Evolutionary conservation across 768 basidiomycete genomes (phyloP).

Genomic region (Pleurotus djamor): DNA sequence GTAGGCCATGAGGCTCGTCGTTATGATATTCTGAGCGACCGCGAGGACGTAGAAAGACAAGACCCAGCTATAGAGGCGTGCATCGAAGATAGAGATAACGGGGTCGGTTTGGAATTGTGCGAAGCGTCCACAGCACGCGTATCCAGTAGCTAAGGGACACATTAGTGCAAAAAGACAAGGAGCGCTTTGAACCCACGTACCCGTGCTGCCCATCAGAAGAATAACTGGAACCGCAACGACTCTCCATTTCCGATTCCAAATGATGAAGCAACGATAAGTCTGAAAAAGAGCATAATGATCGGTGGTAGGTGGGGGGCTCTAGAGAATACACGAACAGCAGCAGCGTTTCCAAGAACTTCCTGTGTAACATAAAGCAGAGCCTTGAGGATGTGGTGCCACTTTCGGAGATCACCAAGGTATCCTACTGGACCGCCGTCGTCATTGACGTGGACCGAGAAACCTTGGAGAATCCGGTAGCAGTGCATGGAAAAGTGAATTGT

Average conservation of each 20-base stretch:
- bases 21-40: constrained; percentile 15
- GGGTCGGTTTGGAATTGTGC: neutral
- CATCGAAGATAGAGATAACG: constrained; percentile 9
- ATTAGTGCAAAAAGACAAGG: no score
- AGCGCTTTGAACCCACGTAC: constrained; percentile 8
- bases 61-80: constrained; percentile 14
- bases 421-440: constrained; percentile 13
- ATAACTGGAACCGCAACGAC: constrained; percentile 12
- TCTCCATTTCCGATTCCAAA: constrained; percentile 12
- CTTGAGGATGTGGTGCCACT: constrained; percentile 17
- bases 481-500: constrained; percentile 15
- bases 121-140: constrained; percentile 12
- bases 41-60: constrained; percentile 15
- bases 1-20: constrained; percentile 16
- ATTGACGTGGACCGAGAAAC: constrained; percentile 7
- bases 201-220: constrained; percentile 10
- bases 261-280: constrained; percentile 19
- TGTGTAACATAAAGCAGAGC: constrained; percentile 13
- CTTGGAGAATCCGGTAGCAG: constrained; percentile 10
- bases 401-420: constrained; percentile 10
- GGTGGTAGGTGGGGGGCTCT: neutral
- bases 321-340: constrained; percentile 7
- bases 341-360: constrained; percentile 15
- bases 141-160: constrained; percentile 17
- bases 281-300: neutral